Conservation (phyloP, 2,329 filamentous ascomycete species). For the Phoma herbarum region DNA sequence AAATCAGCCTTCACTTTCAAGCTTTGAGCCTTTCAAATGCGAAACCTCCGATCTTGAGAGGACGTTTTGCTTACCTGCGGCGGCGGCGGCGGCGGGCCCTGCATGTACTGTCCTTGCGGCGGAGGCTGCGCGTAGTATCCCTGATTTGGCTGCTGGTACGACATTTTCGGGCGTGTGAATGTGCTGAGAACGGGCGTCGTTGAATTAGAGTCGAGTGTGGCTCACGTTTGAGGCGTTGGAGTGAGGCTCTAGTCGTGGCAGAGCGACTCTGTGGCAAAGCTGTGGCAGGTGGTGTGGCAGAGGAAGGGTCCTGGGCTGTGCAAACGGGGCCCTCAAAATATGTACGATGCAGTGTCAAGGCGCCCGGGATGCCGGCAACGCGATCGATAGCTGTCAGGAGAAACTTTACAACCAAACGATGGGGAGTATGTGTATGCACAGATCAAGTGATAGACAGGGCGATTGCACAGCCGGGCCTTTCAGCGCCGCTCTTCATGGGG, state of each 20-base stretch:
- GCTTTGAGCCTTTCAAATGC: no score
- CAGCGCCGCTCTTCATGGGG: not conserved
- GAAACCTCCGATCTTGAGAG: no score
- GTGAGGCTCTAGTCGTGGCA: constrained; percentile 1
- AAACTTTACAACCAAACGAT: not conserved
- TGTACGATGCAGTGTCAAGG: no score
- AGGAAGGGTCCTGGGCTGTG: constrained; percentile 1
- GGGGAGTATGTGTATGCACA: not conserved
- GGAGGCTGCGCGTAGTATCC: constrained; percentile 41
- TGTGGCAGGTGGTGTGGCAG: constrained; percentile 4
- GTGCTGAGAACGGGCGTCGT: constrained; percentile 9
- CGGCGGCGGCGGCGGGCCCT: constrained; percentile 35
- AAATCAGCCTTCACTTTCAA: no score
- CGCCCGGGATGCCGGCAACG: not conserved
- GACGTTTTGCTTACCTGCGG: constrained; percentile 31
- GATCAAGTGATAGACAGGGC: not conserved
- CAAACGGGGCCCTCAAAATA: not conserved
- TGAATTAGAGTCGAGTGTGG: constrained; percentile 20
- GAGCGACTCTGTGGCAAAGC: not conserved
- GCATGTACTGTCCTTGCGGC: constrained; percentile 38
- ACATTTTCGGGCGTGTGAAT: constrained; percentile 12
- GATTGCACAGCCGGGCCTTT: not conserved
- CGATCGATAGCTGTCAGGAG: not conserved
- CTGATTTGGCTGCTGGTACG: constrained; percentile 31
- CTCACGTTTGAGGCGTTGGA: constrained; percentile 6